These are phyloP conservation scores for Neopestalotiopsis clavispora DNA, from an alignment of 2,329 filamentous ascomycete species.

Conservation along the genomic window DNA sequence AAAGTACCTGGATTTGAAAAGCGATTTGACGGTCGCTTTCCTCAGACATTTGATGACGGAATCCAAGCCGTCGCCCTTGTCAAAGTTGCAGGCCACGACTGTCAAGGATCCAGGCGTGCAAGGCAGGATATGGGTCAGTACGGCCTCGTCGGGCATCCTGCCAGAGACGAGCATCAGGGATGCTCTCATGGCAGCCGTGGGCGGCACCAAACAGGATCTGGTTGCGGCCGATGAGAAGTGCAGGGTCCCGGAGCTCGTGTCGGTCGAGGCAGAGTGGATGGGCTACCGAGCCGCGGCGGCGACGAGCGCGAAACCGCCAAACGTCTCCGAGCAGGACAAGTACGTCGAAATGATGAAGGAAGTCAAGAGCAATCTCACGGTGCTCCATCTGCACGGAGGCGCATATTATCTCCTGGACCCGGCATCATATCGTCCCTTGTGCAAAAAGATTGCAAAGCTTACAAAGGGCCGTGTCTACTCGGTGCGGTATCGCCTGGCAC, in stretches of 20 bases:
- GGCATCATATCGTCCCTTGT: constrained; percentile 63
- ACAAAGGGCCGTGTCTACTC: constrained; percentile 72
- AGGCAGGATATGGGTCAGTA: constrained; percentile 82
- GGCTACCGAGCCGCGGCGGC: constrained; percentile 65
- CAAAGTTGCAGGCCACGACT: constrained; percentile 60
- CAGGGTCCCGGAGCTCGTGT: constrained; percentile 54
- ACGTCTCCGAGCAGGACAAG: constrained; percentile 63
- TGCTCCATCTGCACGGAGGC: constrained; percentile 79
- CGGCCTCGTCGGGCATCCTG: constrained; percentile 66
- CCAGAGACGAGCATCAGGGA: constrained; percentile 61
- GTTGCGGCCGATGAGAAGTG: constrained; percentile 34
- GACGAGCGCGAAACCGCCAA: constrained; percentile 54
- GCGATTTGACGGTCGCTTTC: constrained; percentile 72
- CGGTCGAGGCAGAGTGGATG: constrained; percentile 78
- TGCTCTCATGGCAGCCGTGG: constrained; percentile 61
- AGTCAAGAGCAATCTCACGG: constrained; percentile 63
- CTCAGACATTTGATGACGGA: constrained; percentile 68
- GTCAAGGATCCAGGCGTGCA: constrained; percentile 56
- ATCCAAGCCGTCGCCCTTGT: constrained; percentile 54
- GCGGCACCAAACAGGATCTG: constrained; percentile 50
- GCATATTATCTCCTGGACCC: constrained; percentile 78
- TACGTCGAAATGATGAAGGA: constrained; percentile 73
- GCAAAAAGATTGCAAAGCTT: constrained; percentile 66
- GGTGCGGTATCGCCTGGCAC: constrained; percentile 76
- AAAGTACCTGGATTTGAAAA: constrained; percentile 79